These are phyloP conservation scores for Gonium pectorale DNA, from an alignment of 139 green algal species.

Conservation along the genomic window DNA sequence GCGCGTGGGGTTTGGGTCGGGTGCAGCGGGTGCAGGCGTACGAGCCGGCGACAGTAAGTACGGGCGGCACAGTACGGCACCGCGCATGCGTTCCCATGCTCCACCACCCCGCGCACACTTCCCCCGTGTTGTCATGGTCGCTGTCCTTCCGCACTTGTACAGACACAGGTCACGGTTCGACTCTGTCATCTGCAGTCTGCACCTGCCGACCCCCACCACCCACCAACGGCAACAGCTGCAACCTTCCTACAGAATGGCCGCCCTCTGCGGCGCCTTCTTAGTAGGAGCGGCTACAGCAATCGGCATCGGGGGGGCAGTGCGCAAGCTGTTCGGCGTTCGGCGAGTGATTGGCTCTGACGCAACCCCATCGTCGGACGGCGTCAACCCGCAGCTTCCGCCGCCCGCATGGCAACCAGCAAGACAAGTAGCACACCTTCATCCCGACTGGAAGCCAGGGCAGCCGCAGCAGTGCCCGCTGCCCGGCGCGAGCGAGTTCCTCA, in stretches of 20 bases:
- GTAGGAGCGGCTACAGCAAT: conserved; percentile 2
- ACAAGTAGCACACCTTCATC: conserved; percentile 53
- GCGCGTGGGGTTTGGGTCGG: too few species aligned
- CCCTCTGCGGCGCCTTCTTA: not conserved
- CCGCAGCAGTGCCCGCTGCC: conserved; percentile 57
- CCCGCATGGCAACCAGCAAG: conserved; percentile 8
- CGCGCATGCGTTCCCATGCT: too few species aligned
- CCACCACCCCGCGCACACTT: too few species aligned
- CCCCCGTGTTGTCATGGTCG: too few species aligned
- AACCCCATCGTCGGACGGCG: not conserved
- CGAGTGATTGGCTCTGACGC: not conserved
- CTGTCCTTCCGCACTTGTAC: not conserved
- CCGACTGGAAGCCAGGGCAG: conserved; percentile 64
- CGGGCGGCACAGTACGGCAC: too few species aligned
- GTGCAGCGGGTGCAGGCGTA: too few species aligned
- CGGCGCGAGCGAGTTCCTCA: not conserved
- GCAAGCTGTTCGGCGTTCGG: too few species aligned
- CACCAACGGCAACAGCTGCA: not conserved
- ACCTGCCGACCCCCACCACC: not conserved
- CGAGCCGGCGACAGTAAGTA: too few species aligned
- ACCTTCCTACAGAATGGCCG: too few species aligned
- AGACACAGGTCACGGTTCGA: not conserved
- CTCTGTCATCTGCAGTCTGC: not conserved
- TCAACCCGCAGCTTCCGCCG: not conserved
- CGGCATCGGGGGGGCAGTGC: not conserved